Conservation (phyloP, 768 basidiomycete genomes). For the Pleurotus citrinopileatus region DNA sequence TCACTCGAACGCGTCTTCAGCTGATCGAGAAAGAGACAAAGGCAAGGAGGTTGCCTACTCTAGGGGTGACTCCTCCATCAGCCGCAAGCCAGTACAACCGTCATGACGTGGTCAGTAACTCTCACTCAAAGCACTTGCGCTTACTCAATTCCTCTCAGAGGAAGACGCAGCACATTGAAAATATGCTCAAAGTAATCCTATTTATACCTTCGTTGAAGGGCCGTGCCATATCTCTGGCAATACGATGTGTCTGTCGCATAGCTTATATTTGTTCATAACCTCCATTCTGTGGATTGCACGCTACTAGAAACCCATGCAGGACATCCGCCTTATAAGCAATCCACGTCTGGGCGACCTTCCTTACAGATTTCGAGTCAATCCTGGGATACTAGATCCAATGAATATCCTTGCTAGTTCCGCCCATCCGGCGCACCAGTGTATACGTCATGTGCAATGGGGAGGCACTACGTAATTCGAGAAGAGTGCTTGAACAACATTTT, state of each 20-base stretch:
- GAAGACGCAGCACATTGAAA: not conserved
- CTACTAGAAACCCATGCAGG: not conserved
- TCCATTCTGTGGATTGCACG: not conserved
- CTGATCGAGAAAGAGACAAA: conserved; percentile 5
- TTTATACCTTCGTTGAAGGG: not conserved
- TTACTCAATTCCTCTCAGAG: not conserved
- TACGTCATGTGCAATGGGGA: too few relatives aligned
- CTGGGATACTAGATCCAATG: too few relatives aligned
- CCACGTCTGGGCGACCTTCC: too few relatives aligned
- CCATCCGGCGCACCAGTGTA: too few relatives aligned
- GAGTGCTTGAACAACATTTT: too few relatives aligned
- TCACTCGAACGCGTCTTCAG: not conserved
- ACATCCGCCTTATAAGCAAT: too few relatives aligned
- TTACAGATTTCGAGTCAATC: too few relatives aligned
- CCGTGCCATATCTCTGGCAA: not conserved
- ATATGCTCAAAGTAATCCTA: conserved; percentile 4
- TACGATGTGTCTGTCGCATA: not conserved
- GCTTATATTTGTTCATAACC: not conserved
- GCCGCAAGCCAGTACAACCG: not conserved
- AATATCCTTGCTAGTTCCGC: too few relatives aligned
- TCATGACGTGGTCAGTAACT: not conserved
- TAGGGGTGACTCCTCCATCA: not conserved
- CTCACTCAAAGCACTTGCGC: too few relatives aligned
- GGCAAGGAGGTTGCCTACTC: not conserved
- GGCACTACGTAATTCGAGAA: too few relatives aligned